Evolutionary conservation across 495 filamentous ascomycete species (phyloP).

Genomic region (Podospora anserina): DNA sequence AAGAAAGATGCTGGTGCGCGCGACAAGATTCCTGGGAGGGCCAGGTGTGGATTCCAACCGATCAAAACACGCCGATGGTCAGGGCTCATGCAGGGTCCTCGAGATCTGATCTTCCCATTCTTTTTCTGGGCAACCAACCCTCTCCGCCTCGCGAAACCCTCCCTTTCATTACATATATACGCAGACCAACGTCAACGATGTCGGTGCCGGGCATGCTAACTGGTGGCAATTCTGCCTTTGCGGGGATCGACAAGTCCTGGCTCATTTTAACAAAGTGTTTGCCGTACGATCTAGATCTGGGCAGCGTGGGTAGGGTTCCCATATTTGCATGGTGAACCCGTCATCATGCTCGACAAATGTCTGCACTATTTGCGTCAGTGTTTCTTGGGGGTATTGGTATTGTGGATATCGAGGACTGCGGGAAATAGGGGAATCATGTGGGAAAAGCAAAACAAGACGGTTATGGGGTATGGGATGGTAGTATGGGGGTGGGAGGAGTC

Average conservation of each 20-base stretch:
- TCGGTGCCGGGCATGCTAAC: slow-evolving; percentile 19
- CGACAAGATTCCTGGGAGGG: background rate
- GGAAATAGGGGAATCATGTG: background rate
- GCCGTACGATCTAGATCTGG: slow-evolving; percentile 34
- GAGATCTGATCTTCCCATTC: background rate
- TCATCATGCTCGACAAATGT: slow-evolving; percentile 42
- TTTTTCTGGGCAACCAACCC: background rate
- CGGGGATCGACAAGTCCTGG: slow-evolving; percentile 16
- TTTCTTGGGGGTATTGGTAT: background rate
- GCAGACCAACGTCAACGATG: background rate
- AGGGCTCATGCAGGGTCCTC: slow-evolving; percentile 3
- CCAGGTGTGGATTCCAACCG: slow-evolving; percentile 3
- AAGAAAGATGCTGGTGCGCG: background rate
- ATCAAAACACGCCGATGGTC: slow-evolving; percentile 6
- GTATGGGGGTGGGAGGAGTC: background rate
- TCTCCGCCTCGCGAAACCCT: background rate
- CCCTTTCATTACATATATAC: background rate
- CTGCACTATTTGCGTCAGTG: slow-evolving; percentile 19
- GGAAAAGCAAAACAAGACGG: slow-evolving; percentile 2
- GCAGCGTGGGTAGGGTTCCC: slow-evolving; percentile 43
- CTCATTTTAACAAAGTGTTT: slow-evolving; percentile 30
- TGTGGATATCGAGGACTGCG: background rate
- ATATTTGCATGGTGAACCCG: slow-evolving; percentile 48
- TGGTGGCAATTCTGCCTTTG: slow-evolving; percentile 17
- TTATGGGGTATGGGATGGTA: background rate